Evolutionary conservation across 306 rosid species (phyloP), one percentile per base, ranked within the genome.

Genomic region (Glycine latifolia): DNA sequence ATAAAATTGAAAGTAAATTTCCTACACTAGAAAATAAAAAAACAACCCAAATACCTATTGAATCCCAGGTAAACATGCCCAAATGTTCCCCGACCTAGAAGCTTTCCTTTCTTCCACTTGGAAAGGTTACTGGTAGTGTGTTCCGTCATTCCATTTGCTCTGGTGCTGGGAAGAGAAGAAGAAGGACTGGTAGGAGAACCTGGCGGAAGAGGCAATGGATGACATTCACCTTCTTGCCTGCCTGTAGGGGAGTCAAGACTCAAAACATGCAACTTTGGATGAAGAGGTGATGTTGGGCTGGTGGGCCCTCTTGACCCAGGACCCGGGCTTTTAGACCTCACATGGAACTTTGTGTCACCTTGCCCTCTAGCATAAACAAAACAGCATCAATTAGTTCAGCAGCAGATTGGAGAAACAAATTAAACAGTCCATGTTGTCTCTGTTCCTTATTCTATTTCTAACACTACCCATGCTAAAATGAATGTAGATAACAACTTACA

Each of bases 1-100:
- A 82, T 16, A 52, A 26, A 79, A 62, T 26, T 35, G 60, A 82
- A 53, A 82, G 60, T 72, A 20, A 61, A 71, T 84, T 79, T 71
- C 41, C 68, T 43, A 41, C n/a, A 14, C 66, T 0, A 26, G 3
- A 26, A 26, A 26, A 26, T 26, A 44, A 72, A 47, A 35, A 5
- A 68, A 35, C 3, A 68, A n/a, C 47, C 26, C 62, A 14, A 63
- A 55, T 89, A 93, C 99, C 99, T 91, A 87, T 93, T 91, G 85
- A 95, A 95, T 74, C 98, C 99, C 16, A 87, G 80, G 86, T 91
- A 95, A 81, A 95, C 99, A 83, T 95, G 99, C 49, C 99, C 99
- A 83, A 93, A 95, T 49, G 98, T 91, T 54, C 99, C 99, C 58
- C 99, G 87, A 73, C 99, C 99, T 35, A 95, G 85, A 89, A 93